phyloP scores from a whole-genome alignment of 495 filamentous ascomycete genomes.

The Glutinoglossum americanum region DNA sequence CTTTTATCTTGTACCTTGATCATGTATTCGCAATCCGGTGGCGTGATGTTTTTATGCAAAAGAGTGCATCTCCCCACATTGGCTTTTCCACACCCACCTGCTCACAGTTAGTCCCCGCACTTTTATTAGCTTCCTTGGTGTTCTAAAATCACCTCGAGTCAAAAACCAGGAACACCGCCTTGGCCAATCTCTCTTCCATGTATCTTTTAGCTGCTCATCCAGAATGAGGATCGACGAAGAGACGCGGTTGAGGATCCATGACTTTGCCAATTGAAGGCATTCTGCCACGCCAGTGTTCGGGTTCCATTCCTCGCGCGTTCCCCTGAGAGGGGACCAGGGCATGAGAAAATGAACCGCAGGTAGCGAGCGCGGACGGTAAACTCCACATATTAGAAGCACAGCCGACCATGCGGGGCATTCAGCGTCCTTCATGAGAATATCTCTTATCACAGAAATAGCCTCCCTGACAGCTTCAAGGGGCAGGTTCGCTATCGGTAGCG shows the following conservation, averaged over 20 bases:
- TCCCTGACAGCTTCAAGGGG: not conserved
- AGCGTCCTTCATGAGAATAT: not conserved
- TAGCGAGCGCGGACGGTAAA: not conserved
- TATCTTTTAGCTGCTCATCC: not conserved
- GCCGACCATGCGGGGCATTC: not conserved
- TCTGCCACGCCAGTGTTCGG: not conserved
- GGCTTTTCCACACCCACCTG: not conserved
- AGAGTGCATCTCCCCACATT: not conserved
- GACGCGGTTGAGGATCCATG: not conserved
- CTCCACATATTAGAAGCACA: not conserved
- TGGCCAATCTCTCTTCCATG: not conserved
- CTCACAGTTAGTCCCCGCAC: too few species aligned
- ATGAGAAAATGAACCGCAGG: not conserved
- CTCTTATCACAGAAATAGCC: not conserved
- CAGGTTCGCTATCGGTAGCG: not conserved
- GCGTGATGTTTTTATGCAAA: not conserved
- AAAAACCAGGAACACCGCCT: not conserved
- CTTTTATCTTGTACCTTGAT: not conserved
- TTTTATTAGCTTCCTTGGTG: too few species aligned
- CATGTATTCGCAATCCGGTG: not conserved
- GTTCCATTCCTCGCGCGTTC: not conserved
- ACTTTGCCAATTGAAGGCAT: not conserved
- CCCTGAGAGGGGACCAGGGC: not conserved
- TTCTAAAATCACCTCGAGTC: not conserved
- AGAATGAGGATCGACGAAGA: not conserved